Evolutionary conservation across 192 early-diverging fungal genomes (phyloP).

Genomic region (Backusella parvicylindrica): DNA sequence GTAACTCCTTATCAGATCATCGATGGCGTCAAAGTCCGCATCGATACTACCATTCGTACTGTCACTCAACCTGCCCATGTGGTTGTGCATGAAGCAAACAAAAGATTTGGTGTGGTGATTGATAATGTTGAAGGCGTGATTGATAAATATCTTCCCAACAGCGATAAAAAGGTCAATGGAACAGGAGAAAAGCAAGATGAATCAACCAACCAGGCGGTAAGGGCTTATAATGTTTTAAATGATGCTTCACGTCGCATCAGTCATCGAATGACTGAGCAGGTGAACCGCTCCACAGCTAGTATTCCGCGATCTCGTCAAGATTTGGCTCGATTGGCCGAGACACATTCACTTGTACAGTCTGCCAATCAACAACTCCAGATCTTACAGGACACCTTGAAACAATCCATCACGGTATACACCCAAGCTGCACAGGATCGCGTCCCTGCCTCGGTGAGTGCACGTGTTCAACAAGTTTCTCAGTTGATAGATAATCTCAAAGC

Average conservation of each 20-base stretch:
- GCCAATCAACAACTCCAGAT: conserved; percentile 14
- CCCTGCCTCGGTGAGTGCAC: conserved; percentile 18
- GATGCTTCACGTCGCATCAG: conserved; percentile 27
- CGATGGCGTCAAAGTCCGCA: conserved; percentile 23
- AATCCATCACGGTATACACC: conserved; percentile 21
- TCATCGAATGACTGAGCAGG: conserved; percentile 24
- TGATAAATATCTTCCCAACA: conserved; percentile 35
- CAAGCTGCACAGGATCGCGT: conserved; percentile 21
- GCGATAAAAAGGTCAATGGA: background rate
- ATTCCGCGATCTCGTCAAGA: conserved; percentile 26
- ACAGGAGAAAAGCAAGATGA: background rate
- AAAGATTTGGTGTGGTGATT: conserved; percentile 37
- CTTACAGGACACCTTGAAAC: conserved; percentile 17
- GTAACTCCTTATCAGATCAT: conserved; percentile 54
- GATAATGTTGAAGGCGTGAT: conserved; percentile 47
- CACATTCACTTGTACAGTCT: conserved; percentile 16
- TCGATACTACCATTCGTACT: conserved; percentile 16
- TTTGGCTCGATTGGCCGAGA: conserved; percentile 15
- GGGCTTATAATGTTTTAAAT: conserved; percentile 27
- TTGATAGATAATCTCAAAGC: conserved; percentile 41
- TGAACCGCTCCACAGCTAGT: conserved; percentile 16
- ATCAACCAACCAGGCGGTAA: conserved; percentile 27
- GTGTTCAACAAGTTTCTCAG: conserved; percentile 30
- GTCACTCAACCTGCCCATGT: conserved; percentile 41
- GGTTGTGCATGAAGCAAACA: conserved; percentile 40